phyloP scores from a whole-genome alignment of 1,284 basidiomycete species.

The Hymenochaete sp. region DNA sequence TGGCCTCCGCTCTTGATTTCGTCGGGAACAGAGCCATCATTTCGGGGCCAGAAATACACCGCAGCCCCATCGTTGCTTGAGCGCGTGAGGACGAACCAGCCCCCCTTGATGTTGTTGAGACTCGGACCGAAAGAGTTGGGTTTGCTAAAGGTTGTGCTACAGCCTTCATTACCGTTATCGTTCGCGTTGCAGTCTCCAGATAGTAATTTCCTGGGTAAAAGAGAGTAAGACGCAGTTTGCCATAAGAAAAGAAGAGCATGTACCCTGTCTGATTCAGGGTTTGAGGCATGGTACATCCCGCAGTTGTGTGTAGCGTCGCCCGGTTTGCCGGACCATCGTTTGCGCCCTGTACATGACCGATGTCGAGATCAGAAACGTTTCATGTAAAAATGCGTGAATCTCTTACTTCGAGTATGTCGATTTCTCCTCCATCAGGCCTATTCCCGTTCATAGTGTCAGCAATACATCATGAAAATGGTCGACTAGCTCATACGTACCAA shows the following conservation, averaged over 20 bases:
- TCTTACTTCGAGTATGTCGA: constrained; percentile 42
- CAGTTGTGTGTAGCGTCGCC: constrained; percentile 45
- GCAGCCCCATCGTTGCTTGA: constrained; percentile 32
- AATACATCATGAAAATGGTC: too few relatives aligned
- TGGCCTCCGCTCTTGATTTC: constrained; percentile 28
- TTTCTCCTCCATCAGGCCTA: constrained; percentile 43
- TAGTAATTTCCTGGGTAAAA: neutral
- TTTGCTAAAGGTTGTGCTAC: constrained; percentile 41
- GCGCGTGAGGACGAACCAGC: constrained; percentile 40
- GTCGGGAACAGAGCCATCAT: constrained; percentile 31
- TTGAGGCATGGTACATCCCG: constrained; percentile 37
- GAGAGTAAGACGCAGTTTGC: constrained; percentile 21
- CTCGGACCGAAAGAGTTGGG: constrained; percentile 38
- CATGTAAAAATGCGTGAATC: constrained; percentile 12
- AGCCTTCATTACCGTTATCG: constrained; percentile 51
- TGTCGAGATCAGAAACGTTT: neutral
- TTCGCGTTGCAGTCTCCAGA: constrained; percentile 39
- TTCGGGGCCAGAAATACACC: constrained; percentile 48
- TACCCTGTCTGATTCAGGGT: constrained; percentile 36
- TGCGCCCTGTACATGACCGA: constrained; percentile 29
- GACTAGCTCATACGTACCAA: too few relatives aligned
- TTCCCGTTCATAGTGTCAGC: too few relatives aligned
- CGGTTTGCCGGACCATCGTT: constrained; percentile 36
- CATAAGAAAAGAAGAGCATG: constrained; percentile 18
- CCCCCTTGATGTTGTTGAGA: constrained; percentile 45